phyloP scores from a whole-genome alignment of 2,329 filamentous ascomycete genomes.

The Ophiostoma quercus region DNA sequence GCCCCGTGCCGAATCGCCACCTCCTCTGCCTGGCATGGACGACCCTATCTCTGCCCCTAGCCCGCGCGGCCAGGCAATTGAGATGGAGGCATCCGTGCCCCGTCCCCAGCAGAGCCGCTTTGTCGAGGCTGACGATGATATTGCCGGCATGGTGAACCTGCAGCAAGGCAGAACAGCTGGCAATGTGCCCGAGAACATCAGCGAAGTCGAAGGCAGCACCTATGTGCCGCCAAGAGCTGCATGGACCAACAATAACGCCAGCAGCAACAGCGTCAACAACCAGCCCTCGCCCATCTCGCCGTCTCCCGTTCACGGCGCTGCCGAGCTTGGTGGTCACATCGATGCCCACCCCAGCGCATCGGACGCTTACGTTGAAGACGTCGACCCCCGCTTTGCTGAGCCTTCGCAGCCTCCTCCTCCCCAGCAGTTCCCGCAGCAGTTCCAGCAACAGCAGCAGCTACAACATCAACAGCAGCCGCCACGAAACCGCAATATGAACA shows the following conservation, averaged over 20 bases:
- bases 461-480: neutral
- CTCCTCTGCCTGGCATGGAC: slow-evolving; percentile 50
- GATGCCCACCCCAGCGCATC: slow-evolving; percentile 28
- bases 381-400: slow-evolving; percentile 78
- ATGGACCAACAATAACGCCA: slow-evolving; percentile 41
- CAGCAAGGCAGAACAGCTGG: slow-evolving; percentile 47
- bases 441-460: neutral
- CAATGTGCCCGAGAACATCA: slow-evolving; percentile 33
- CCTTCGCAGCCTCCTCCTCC: slow-evolving; percentile 22
- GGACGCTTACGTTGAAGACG: slow-evolving; percentile 75
- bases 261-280: slow-evolving; percentile 25
- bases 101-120: slow-evolving; percentile 42
- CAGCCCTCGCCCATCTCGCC: slow-evolving; percentile 28
- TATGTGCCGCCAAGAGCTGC: slow-evolving; percentile 53
- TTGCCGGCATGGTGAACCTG: slow-evolving; percentile 66
- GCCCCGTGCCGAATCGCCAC: slow-evolving; percentile 59
- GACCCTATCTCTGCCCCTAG: slow-evolving; percentile 26
- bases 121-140: slow-evolving; percentile 63
- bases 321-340: slow-evolving; percentile 18
- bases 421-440: neutral
- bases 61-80: slow-evolving; percentile 61
- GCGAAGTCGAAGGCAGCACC: slow-evolving; percentile 33
- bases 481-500: slow-evolving; percentile 11
- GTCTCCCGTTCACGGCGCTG: slow-evolving; percentile 25
- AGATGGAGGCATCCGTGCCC: slow-evolving; percentile 71